Evolutionary conservation across 331 rosid species (phyloP), one percentile per base, ranked within the genome.

Genomic region (Acacia pycnantha): DNA sequence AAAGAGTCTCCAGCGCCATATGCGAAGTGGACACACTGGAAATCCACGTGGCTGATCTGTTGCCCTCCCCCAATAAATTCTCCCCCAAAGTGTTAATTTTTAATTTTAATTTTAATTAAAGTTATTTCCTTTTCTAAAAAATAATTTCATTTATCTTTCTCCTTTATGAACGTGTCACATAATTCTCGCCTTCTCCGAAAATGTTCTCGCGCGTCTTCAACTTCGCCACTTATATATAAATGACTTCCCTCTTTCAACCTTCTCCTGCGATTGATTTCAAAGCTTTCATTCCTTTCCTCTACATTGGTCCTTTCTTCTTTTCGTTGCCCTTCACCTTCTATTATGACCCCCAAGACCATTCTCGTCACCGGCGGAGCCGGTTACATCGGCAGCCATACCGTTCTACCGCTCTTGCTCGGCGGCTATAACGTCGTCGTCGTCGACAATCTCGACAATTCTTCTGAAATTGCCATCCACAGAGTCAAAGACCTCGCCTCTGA

Each of bases 301-400:
- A 0, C 66, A 0, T 11, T 2, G 18, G 31, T 41, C 48, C 50
- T 51, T 31, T 31, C 21, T 26, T 21, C 11, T 40, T 40, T 37
- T 37, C 43, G 27, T 35, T 1, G 74, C 81, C 66, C 74, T 72
- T 70, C 76, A 22, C 4, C 59, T 71, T 18, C 74, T 5, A 40
- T 16, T 13, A 92, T 94, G 99, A 73, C 77, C 5, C 51, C 85
- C 16, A 83, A 86, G 51, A 84, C 77, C 22, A 88, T 96, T 29
- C 86, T 96, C 2, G 98, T 96, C 37, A 96, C 99, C 29, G 99
- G 99, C 10, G 99, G 98, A 0, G 98, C 98, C 89, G 98, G 99
- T 51, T 96, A 96, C 80, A 94, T 96, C 84, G 99, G 98, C n/a
- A 82, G 79, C 87, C 99, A 96, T 83, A 94, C 99, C 33, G 98